Conservation (phyloP, 805 yeast genomes). For the Yamadazyma sp. region DNA sequence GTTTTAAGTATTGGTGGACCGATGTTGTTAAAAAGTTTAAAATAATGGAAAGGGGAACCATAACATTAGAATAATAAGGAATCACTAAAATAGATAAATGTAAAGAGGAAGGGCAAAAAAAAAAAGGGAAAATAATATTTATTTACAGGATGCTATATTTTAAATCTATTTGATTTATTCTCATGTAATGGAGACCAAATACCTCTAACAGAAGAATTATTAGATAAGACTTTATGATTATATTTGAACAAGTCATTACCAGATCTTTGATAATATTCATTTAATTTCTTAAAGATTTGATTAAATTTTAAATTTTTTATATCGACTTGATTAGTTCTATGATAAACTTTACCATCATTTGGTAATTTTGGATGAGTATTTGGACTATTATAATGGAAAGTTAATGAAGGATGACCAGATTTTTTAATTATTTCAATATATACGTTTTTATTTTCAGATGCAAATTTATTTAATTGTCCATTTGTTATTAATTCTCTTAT, state of each 20-base stretch:
- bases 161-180: slow-evolving; percentile 38
- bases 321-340: slow-evolving; percentile 58
- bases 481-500: slow-evolving; percentile 63
- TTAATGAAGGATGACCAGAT: slow-evolving; percentile 77
- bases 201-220: slow-evolving; percentile 87
- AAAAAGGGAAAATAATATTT: no score
- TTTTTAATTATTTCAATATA: slow-evolving; percentile 68
- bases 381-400: slow-evolving; percentile 37
- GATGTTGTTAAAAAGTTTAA: no score
- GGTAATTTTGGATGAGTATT: no score
- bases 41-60: no score
- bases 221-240: slow-evolving; percentile 71
- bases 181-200: slow-evolving; percentile 96
- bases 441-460: slow-evolving; percentile 59
- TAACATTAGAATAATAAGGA: no score
- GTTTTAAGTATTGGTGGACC: no score
- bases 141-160: slow-evolving; percentile 27
- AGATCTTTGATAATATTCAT: slow-evolving; percentile 61
- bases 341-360: no score
- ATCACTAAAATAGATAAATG: no score
- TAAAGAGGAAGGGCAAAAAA: no score
- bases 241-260: slow-evolving; percentile 66
- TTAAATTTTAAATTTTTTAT: slow-evolving; percentile 67
- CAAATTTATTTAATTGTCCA: slow-evolving; percentile 52
- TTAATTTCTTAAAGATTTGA: slow-evolving; percentile 62